Base-by-base conservation (phyloP, 352 stramenopile genomes). In the Phytophthora uliginosa region DNA sequence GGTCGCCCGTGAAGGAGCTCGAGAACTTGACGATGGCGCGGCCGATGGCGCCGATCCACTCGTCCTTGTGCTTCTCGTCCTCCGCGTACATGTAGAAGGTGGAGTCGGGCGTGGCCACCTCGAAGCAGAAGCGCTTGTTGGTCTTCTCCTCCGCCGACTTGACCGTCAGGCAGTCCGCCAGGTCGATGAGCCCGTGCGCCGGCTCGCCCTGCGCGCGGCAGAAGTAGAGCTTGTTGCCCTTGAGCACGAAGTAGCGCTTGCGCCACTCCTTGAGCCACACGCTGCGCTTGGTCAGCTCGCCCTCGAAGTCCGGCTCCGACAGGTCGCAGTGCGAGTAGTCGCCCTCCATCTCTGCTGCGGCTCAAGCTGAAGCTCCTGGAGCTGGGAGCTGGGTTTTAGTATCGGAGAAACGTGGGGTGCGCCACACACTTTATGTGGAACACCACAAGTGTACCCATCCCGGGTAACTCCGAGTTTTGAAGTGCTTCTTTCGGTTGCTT, bases 21-120 rank as follows among this genome's bases (percentile, higher is more conserved):
- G 95, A 99, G 83, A 97, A 98, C 73, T 98, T 97, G 70, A 99
- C 98, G 83, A 99, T 99, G 26, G 97, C 94, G 66, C 97, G 96
- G 51, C 98, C 98, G 53, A 99, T 98, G 53, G 95, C 95, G 40
- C 97, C 98, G 70, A 98, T 98, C 92, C 92, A 98, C 70, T 97
- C 90, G 80, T 98, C 90, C 81, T 97, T 98, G 50, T 96, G 89
- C 81, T 96, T 90, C 71, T 98, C 92, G 66, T 86, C 95, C 74
- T 97, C 89, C 31, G 92, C 92, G 80, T 95, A 96, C 89, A 98
- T 97, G 80, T 97, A 97, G 78, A 93, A 98, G 20, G 91, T 96
- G 17, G 83, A 90, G 71, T 97, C 87, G 22, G 89, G 87, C 64
- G 92, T 98, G 26, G 91, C 89, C 31, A 98, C 89, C 65, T 98